Conservation (phyloP, 2,329 filamentous ascomycete species). For the Ophiostoma novo-ulmi region DNA sequence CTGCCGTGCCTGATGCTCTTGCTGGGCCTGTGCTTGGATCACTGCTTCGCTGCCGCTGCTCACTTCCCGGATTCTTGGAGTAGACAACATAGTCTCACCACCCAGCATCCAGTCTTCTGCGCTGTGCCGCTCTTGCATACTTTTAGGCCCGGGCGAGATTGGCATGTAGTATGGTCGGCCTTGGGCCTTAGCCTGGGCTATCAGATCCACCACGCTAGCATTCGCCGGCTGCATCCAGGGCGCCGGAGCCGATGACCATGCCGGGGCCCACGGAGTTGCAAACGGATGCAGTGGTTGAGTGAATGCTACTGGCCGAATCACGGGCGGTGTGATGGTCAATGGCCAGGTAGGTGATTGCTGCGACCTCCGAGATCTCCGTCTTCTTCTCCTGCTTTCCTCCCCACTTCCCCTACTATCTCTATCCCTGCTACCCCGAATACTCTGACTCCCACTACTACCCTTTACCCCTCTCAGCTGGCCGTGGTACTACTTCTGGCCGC, state of each 20-base stretch:
- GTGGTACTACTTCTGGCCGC: conserved; percentile 48
- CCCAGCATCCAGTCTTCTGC: neutral
- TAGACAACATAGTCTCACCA: too few relatives aligned
- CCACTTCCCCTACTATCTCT: neutral
- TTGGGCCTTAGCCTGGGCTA: neutral
- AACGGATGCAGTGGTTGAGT: neutral
- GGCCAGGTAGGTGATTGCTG: neutral
- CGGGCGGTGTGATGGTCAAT: neutral
- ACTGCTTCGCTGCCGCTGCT: neutral
- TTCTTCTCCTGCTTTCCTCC: neutral
- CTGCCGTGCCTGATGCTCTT: neutral
- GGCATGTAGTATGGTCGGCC: neutral
- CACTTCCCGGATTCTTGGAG: neutral
- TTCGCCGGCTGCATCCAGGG: neutral
- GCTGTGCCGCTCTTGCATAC: neutral
- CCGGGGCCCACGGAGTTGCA: neutral
- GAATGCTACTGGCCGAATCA: neutral
- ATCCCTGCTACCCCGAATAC: neutral
- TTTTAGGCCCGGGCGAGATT: neutral
- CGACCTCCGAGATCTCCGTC: neutral
- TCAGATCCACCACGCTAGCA: neutral
- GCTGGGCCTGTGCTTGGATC: neutral
- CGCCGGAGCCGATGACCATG: neutral
- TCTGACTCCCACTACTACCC: neutral
- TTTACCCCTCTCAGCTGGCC: neutral